Base-by-base conservation (phyloP, 2,329 filamentous ascomycete species). In the Neofusicoccum sp. region DNA sequence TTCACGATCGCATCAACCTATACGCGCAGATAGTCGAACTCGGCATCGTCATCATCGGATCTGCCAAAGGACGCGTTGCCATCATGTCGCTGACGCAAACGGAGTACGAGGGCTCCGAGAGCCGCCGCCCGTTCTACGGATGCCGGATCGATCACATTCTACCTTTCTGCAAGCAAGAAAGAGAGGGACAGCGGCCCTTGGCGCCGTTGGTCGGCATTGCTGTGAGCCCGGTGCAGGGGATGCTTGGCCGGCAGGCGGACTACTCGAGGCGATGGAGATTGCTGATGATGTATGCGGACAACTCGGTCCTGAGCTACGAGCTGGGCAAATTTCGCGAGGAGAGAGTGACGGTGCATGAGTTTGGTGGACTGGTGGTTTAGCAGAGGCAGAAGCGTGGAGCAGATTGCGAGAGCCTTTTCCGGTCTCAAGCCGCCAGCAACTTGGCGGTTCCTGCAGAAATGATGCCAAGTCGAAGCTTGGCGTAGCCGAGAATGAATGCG, bases 271-370 rank as follows among this genome's bases (percentile, higher is more conserved):
- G 84, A 61, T 92, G 87, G 80, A 78, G 88, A 62, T 65, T 93
- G 61, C 82, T 93, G 70, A 74, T 93, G 72, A 86, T 90, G 70
- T 93, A 88, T 70, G 81, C 82, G 61, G 86, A 91, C 72, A 86
- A 90, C 67, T 83, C 84, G 1, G 82, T 93, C 30, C 69, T 91
- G 65, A 87, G 83, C 62, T 93, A 91, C 75, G 86, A 90, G 71
- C 73, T 91, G n/a, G 66, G 68, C 24, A 75, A 70, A 58, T 20
- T 34, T 2, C 30, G 47, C 4, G 58, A 60, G 5, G 47, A 40
- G 7, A 12, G 30, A 6, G 38, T 45, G 6, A 51, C 14, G 26
- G 40, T 53, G 20, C 58, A 54, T 30, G 58, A 54, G 6, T 43
- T 60, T 44, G 48, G 40, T 2, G 58, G 48, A 14, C 40, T 60